Base-by-base conservation (phyloP, 2,329 filamentous ascomycete species). In the Colletotrichum kahawae region DNA sequence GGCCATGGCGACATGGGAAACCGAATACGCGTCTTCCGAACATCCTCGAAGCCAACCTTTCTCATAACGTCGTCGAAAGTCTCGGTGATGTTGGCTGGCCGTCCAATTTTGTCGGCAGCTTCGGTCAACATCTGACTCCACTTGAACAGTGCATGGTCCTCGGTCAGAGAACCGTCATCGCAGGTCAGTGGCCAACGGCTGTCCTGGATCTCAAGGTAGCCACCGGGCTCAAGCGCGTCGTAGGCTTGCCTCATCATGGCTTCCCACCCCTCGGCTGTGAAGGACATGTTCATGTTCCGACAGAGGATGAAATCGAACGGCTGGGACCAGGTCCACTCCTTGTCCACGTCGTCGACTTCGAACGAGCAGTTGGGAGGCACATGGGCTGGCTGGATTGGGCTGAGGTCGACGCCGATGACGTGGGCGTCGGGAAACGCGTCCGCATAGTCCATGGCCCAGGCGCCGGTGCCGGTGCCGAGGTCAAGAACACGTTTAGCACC, bases 321-420 rank as follows among this genome's bases (percentile, higher is more conserved):
- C 18, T 64, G n/a, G 0, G 73, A 56, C 48, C 76, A 79, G 7
- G 71, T 76, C 78, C 79, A 80, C 2, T 70, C 70, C 31, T 78
- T 77, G 71, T 84, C 80, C 38, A 80, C 76, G 67, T 84, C 82
- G 67, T 83, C 82, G 0, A 82, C 77, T 27, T 82, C 76, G 62
- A 83, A 83, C 14, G 70, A 63, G 8, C 79, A 78, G 54, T 82
- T 83, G 29, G 80, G 78, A 1, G 81, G 79, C 13, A 81, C 78
- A 77, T 78, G 82, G 67, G 60, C 29, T 2, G 83, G 83, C 56
- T 84, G 83, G n/a, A 84, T 82, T 0, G 82, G 82, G 2, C 79
- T 80, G 1, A 84, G 64, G 67, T 85, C 83, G 43, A 82, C 79
- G 10, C 81, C 81, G 5, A 78, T 72, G 4, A 80, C 79, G 38